phyloP scores from a whole-genome alignment of 1,284 basidiomycete genomes.

The Cystobasidium pallidum region DNA sequence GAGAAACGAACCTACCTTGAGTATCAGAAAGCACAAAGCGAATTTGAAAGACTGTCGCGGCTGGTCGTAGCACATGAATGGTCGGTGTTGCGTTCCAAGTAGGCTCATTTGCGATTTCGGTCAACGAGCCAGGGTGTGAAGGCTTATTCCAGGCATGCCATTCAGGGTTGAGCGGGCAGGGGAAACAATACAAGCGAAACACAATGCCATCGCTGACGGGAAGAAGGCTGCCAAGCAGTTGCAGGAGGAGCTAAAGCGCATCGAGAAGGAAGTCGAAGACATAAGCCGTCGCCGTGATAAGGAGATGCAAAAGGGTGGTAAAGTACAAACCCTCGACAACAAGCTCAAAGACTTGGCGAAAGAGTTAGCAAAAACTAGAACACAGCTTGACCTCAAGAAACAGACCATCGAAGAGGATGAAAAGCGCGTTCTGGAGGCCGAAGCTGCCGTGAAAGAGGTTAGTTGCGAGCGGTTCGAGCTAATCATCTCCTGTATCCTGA shows the following conservation, averaged over 20 bases:
- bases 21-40: constrained; percentile 85
- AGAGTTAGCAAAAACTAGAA: constrained; percentile 80
- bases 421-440: constrained; percentile 64
- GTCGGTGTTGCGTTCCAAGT: constrained; percentile 65
- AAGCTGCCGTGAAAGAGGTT: constrained; percentile 68
- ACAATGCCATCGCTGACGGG: constrained; percentile 54
- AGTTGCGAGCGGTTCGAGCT: constrained; percentile 27
- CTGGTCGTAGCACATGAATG: constrained; percentile 89
- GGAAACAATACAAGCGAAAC: constrained; percentile 55
- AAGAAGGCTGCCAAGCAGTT: constrained; percentile 58
- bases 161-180: constrained; percentile 56
- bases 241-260: constrained; percentile 59
- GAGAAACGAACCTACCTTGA: constrained; percentile 90
- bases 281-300: constrained; percentile 67
- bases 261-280: constrained; percentile 65
- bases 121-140: too few relatives aligned
- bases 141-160: constrained; percentile 32
- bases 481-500: not conserved
- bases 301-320: constrained; percentile 71
- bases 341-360: constrained; percentile 78
- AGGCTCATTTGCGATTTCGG: constrained; percentile 53
- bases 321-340: constrained; percentile 76
- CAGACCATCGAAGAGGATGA: constrained; percentile 80
- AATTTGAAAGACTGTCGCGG: constrained; percentile 85
- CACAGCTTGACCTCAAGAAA: constrained; percentile 82